Evolutionary conservation across 23 red algal species (phyloP), one percentile per base, ranked within the genome.

Genomic region (Chondrus crispus): DNA sequence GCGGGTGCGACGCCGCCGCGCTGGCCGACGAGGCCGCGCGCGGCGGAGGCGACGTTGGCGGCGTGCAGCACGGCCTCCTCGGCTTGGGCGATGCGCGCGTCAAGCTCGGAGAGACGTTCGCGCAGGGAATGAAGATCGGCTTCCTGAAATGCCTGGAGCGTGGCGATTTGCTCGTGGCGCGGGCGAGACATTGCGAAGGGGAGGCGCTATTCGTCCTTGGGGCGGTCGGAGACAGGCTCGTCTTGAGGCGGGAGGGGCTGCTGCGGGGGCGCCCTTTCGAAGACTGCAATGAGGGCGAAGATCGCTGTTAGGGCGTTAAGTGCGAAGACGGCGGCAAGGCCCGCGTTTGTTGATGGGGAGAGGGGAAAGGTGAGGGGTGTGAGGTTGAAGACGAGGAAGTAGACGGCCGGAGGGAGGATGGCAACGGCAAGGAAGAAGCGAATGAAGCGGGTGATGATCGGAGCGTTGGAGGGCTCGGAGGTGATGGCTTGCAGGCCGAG

Each of bases 401-500:
- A 92, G 47, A 81, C 62, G 37, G 75, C 5, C n/a, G 84, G 7
- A 0, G 89, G 89, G n/a, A 84, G 48, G 11, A 92, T 3, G 24
- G 89, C 89, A 12, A 92, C 41, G 26, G 89, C 89, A 1, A 46
- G 63, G 19, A 74, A 68, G 64, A 92, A 82, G 41, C 89, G 89
- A 51, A 92, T 2, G 62, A 92, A 92, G 42, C 77, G 51, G 10
- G 62, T 39, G 47, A 92, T 55, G 66, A 92, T 73, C 35, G 79
- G 62, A 28, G 73, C n/a, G 45, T 92, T 92, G 26, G 60, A 26
- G 12, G 89, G 89, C 42, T 92, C 89, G 36, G 42, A 68, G 3
- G 64, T n/a, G 39, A 92, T 84, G 28, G 89, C 89, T 73, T 84
- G 62, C 37, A 92, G 75, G 62, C 89, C 89, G 26, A 28, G 52